Conservation (phyloP, 2,329 filamentous ascomycete species). For the Cercospora sojina region DNA sequence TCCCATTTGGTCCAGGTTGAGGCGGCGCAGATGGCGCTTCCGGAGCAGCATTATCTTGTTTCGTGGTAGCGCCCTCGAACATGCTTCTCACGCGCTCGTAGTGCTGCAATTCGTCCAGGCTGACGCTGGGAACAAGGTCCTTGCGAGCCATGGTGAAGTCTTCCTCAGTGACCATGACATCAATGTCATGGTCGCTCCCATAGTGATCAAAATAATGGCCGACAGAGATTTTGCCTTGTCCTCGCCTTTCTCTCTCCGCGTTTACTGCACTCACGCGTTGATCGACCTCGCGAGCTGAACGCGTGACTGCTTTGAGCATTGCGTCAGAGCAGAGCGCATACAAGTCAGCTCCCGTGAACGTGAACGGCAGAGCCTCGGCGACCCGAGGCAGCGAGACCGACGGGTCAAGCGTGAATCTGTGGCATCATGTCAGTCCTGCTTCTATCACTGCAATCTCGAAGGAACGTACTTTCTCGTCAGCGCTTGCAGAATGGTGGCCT, state of each 20-base stretch:
- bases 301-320: constrained; percentile 97
- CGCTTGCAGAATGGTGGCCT: constrained; percentile 89
- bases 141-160: constrained; percentile 80
- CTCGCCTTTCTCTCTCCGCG: constrained; percentile 36
- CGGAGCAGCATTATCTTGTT: constrained; percentile 39
- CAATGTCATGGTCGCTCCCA: constrained; percentile 76
- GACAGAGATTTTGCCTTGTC: constrained; percentile 61
- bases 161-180: constrained; percentile 82
- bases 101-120: constrained; percentile 84
- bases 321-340: constrained; percentile 97
- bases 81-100: constrained; percentile 79
- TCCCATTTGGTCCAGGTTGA: constrained; percentile 6
- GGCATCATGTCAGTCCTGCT: constrained; percentile 13
- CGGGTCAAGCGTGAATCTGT: constrained; percentile 79
- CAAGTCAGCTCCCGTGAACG: constrained; percentile 95
- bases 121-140: constrained; percentile 92
- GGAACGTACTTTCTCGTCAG: constrained; percentile 81
- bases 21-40: neutral
- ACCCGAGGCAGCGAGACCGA: constrained; percentile 72
- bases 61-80: constrained; percentile 67
- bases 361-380: constrained; percentile 79
- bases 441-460: neutral
- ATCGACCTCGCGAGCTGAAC: constrained; percentile 81
- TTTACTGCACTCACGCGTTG: constrained; percentile 74
- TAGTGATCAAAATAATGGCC: constrained; percentile 96